These are phyloP conservation scores for Cicer yamashitae DNA, from an alignment of 306 rosid species.

Conservation along the genomic window DNA sequence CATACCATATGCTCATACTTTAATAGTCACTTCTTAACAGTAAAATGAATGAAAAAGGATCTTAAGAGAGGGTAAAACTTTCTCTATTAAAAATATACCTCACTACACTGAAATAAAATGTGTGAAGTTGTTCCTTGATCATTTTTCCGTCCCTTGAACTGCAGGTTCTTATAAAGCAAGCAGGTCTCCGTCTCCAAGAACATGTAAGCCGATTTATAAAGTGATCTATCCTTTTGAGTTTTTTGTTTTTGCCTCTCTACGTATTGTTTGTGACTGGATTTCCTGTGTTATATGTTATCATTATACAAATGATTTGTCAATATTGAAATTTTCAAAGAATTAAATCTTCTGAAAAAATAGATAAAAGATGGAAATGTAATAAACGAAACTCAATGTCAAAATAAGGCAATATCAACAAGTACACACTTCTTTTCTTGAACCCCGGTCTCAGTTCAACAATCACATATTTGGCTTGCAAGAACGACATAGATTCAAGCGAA, in stretches of 20 bases:
- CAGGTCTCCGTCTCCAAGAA: constrained; percentile 79
- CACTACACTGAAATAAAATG: constrained; percentile 13
- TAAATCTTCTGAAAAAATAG: no score
- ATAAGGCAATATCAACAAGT: not conserved
- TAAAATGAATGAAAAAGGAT: constrained; percentile 27
- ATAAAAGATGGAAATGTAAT: no score
- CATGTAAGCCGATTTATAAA: constrained; percentile 63
- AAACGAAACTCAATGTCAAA: not conserved
- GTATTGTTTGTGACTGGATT: constrained; percentile 13
- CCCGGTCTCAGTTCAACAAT: not conserved
- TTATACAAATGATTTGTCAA: constrained; percentile 2
- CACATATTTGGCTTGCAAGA: no score
- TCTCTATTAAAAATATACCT: not conserved
- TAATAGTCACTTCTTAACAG: not conserved
- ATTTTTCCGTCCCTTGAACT: constrained; percentile 42
- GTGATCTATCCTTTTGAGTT: constrained; percentile 26
- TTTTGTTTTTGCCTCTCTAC: constrained; percentile 12
- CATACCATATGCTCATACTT: not conserved
- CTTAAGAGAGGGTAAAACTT: not conserved
- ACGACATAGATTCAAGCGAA: no score
- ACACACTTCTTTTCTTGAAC: not conserved
- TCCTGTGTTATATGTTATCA: not conserved
- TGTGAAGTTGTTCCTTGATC: constrained; percentile 34
- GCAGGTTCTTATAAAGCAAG: constrained; percentile 94
- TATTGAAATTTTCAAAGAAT: not conserved